Conservation (phyloP, 2,329 filamentous ascomycete genomes). For the Hymenoscyphus repandus region DNA sequence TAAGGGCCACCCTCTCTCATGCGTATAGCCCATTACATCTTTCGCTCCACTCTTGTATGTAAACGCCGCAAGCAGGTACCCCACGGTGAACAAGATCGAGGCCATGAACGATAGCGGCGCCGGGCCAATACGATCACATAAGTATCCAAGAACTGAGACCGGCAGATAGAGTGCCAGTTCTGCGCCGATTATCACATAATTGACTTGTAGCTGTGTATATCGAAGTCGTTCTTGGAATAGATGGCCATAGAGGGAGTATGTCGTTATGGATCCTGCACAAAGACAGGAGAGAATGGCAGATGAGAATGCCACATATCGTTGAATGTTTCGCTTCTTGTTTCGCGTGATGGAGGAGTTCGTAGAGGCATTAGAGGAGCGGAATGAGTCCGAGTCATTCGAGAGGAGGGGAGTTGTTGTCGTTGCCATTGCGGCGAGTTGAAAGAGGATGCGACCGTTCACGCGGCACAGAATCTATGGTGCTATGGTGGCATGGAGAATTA, state of each 20-base stretch:
- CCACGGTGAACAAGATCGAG: conserved; percentile 67
- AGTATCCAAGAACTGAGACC: conserved; percentile 83
- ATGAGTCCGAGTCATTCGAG: conserved; percentile 14
- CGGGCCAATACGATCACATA: conserved; percentile 85
- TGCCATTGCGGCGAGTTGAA: conserved; percentile 13
- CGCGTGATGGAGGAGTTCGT: conserved; percentile 14
- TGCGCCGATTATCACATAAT: conserved; percentile 79
- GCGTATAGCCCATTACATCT: conserved; percentile 37
- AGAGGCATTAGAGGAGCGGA: conserved; percentile 15
- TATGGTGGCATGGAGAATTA: background rate
- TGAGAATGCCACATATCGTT: conserved; percentile 43
- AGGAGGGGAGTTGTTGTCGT: conserved; percentile 22
- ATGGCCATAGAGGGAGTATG: conserved; percentile 90
- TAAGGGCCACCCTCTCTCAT: conserved; percentile 59
- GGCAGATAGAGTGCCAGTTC: conserved; percentile 87
- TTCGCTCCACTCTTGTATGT: conserved; percentile 59
- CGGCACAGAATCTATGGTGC: background rate
- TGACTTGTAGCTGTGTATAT: conserved; percentile 90
- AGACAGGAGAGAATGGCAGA: conserved; percentile 55
- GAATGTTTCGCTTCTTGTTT: conserved; percentile 21
- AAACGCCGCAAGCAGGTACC: conserved; percentile 78
- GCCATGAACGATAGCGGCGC: conserved; percentile 70
- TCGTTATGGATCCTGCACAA: conserved; percentile 85
- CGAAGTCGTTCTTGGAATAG: conserved; percentile 80
- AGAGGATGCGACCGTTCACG: background rate